These are phyloP conservation scores for Exophiala dermatitidis DNA, from an alignment of 2,329 filamentous ascomycete genomes.

Conservation along the genomic window DNA sequence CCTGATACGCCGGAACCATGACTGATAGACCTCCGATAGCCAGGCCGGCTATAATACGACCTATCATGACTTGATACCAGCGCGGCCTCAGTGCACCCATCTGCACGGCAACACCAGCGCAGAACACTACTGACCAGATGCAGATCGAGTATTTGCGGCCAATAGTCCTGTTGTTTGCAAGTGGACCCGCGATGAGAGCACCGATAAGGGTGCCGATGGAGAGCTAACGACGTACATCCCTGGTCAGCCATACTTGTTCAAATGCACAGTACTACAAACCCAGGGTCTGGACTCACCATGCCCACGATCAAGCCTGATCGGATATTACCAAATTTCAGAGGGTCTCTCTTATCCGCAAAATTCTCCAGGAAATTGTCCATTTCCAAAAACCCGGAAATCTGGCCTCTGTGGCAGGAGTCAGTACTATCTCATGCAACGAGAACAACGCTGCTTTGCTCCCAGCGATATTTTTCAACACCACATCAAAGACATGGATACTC, in stretches of 20 bases:
- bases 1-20: constrained; percentile 44
- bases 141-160: constrained; percentile 42
- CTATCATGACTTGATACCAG: constrained; percentile 42
- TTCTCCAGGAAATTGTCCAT: constrained; percentile 42
- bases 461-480: too few species aligned
- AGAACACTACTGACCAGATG: constrained; percentile 40
- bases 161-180: constrained; percentile 30
- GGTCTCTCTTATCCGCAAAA: constrained; percentile 34
- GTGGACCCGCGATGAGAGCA: constrained; percentile 38
- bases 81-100: constrained; percentile 35
- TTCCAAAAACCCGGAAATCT: constrained; percentile 39
- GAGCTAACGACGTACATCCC: constrained; percentile 27
- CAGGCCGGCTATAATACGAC: constrained; percentile 42
- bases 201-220: constrained; percentile 40
- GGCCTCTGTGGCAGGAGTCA: constrained; percentile 1
- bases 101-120: constrained; percentile 42
- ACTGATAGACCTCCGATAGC: constrained; percentile 43
- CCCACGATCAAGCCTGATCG: constrained; percentile 39
- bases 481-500: too few species aligned
- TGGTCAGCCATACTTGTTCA: neutral
- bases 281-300: constrained; percentile 29
- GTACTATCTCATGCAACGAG: neutral
- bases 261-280: neutral
- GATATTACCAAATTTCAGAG: constrained; percentile 37
- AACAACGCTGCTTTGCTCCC: too few species aligned